Evolutionary conservation across 208 protist genomes (phyloP), one percentile per base, ranked within the genome.

Genomic region (Leptomonas seymouri): DNA sequence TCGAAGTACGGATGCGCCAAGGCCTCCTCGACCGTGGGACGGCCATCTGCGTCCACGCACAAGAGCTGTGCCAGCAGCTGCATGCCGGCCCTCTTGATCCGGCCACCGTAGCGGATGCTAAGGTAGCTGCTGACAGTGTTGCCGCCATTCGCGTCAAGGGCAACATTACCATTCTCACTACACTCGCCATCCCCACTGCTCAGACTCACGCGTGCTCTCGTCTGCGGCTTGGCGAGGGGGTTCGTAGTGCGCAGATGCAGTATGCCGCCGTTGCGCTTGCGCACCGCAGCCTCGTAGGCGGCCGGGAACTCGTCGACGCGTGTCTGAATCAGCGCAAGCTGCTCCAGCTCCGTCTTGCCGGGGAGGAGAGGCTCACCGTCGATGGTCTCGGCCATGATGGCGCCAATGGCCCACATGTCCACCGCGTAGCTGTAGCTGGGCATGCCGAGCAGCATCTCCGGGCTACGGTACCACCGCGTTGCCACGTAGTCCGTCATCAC

Each of bases 391-490:
- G 86, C 93, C 91, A 97, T 96, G 59, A 98, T 96, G 34, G 80
- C 88, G 3, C 95, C 95, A 5, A 94, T 80, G 0, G 93, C 88
- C 93, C 93, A 98, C 73, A 97, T 91, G 71, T 98, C 95, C 4
- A 95, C 89, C 3, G 82, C 67, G 51, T 89, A 89, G 49, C 72
- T 70, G 70, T 97, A 97, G 46, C 87, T 65, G 18, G 82, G 34
- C 68, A 88, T 83, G 6, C 87, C 93, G 21, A 98, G 75, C 28
- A 98, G 79, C 82, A 98, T 93, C 74, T 97, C 90, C n/a, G 95
- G 95, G 49, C 84, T 92, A 39, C 95, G 83, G 72, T 98, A 98
- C 92, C 92, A 97, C 25, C 93, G 87, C 18, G 95, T 98, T 0
- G 92, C 90, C 8, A 98, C 91, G 63, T 98, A 97, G 62, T 93